Evolutionary conservation across 2,329 filamentous ascomycete genomes (phyloP), one percentile per base, ranked within the genome.

Genomic region (Penicillium sp.): DNA sequence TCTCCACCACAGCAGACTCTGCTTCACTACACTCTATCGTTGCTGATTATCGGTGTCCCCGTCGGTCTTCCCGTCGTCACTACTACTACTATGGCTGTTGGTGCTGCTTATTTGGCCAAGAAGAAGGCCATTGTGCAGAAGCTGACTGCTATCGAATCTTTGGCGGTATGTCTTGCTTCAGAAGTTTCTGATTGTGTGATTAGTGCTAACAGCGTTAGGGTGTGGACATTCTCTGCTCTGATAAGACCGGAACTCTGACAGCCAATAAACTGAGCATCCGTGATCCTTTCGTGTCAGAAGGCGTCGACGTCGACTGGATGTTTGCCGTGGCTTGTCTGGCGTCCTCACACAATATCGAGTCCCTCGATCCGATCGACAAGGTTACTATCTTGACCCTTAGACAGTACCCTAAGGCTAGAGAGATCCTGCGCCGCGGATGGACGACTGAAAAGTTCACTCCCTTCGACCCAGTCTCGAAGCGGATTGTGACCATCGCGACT

Each of bases 121-220:
- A 84, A 89, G 69, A 87, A 89, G 73, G 87, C 87, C 44, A 90
- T 90, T 61, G 87, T 90, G 33, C 87, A 90, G 74, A 90, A 90
- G 74, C 77, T 90, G 52, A 90, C 87, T 51, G 87, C 87, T 46
- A 90, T 90, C 59, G 87, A 90, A 73, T 90, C 87, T 27, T 77
- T 88, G 48, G 86, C 86, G 63, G 84, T 76, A 69, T 49, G 72
- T 66, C 5, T 4, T n/a, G 7, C n/a, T 16, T 35, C 14, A 25
- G 2, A 9, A 0, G 5, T 18, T n/a, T 11, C 18, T 14, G 18
- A 22, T 31, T 14, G 9, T 10, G 14, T 2, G 18, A 13, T 24
- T 62, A 16, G 24, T 40, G 35, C 50, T 54, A 50, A 63, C 54
- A 44, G 14, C n/a, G 4, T 14, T 18, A 75, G 70, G 74, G 87